phyloP scores from a whole-genome alignment of 2,329 filamentous ascomycete species.

The Metarhizium guizhouense region DNA sequence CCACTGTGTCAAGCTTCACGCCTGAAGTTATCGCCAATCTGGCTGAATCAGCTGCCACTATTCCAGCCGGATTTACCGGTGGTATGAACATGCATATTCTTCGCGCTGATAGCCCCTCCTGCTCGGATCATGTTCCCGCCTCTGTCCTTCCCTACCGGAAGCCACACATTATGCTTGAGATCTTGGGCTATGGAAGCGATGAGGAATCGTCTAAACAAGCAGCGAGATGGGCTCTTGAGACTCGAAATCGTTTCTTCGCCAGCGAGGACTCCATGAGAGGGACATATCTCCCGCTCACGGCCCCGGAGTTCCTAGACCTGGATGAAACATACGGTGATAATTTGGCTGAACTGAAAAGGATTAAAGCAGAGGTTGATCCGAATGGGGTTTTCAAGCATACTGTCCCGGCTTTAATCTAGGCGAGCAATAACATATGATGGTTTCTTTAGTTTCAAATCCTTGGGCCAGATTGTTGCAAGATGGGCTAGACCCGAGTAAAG shows the following conservation, averaged over 20 bases:
- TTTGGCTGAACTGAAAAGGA: slow-evolving; percentile 14
- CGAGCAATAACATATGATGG: too few relatives aligned
- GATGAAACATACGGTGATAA: slow-evolving; percentile 21
- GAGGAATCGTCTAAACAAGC: neutral
- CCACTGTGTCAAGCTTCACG: too few relatives aligned
- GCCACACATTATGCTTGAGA: neutral
- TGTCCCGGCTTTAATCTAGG: neutral
- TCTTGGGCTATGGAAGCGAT: neutral
- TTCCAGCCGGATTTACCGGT: slow-evolving; percentile 9
- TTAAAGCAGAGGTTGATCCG: slow-evolving; percentile 24
- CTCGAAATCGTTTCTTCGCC: neutral
- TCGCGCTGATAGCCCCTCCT: slow-evolving; percentile 3
- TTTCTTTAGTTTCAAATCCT: too few relatives aligned
- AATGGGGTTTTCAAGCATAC: slow-evolving; percentile 23
- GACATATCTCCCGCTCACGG: slow-evolving; percentile 23
- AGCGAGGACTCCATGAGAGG: slow-evolving; percentile 17
- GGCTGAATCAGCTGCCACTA: neutral
- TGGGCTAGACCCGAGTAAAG: too few relatives aligned
- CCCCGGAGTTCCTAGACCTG: slow-evolving; percentile 15
- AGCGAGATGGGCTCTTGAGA: neutral
- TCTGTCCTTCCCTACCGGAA: neutral
- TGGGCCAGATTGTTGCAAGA: too few relatives aligned
- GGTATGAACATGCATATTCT: slow-evolving; percentile 2
- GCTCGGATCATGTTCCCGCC: slow-evolving; percentile 2
- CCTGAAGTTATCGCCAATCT: too few relatives aligned